Percentiles rank a stretch among this genome's conserved stretches.
phyloP scores from a whole-genome alignment of 768 basidiomycete genomes.

The Trametes cingulata region DNA sequence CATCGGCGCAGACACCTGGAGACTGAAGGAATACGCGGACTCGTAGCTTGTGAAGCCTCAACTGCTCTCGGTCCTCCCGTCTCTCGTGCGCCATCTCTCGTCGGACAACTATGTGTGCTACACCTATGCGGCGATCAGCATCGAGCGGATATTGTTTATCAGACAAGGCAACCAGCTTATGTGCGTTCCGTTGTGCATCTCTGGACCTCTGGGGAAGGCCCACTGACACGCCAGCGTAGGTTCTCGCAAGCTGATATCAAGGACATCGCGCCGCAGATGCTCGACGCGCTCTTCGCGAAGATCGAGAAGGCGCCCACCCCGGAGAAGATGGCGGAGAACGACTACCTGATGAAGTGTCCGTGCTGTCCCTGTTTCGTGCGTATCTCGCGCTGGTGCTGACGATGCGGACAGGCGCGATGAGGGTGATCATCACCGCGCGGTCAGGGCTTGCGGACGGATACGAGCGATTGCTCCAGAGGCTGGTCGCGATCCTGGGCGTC shows the following conservation, averaged over 20 bases:
- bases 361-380: not conserved
- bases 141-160: constrained; percentile 92
- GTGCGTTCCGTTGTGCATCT: constrained; percentile 46
- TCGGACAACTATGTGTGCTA: constrained; percentile 90
- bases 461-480: constrained; percentile 62
- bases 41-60: constrained; percentile 88
- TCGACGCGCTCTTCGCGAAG: constrained; percentile 72
- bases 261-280: constrained; percentile 73
- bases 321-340: constrained; percentile 95
- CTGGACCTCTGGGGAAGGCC: too few relatives aligned
- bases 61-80: constrained; percentile 85
- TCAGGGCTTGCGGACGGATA: constrained; percentile 72
- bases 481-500: constrained; percentile 81
- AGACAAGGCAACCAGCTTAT: constrained; percentile 72
- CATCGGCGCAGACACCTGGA: not conserved
- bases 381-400: not conserved
- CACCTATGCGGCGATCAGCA: constrained; percentile 97
- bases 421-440: constrained; percentile 87
- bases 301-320: constrained; percentile 79
- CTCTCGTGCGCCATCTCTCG: constrained; percentile 77
- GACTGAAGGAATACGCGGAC: too few relatives aligned
- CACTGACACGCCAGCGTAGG: constrained; percentile 40
- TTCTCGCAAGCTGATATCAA: constrained; percentile 88
- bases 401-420: constrained; percentile 74
- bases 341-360: constrained; percentile 96